phyloP scores from a whole-genome alignment of 805 yeast species.

The Ogataea polymorpha region DNA sequence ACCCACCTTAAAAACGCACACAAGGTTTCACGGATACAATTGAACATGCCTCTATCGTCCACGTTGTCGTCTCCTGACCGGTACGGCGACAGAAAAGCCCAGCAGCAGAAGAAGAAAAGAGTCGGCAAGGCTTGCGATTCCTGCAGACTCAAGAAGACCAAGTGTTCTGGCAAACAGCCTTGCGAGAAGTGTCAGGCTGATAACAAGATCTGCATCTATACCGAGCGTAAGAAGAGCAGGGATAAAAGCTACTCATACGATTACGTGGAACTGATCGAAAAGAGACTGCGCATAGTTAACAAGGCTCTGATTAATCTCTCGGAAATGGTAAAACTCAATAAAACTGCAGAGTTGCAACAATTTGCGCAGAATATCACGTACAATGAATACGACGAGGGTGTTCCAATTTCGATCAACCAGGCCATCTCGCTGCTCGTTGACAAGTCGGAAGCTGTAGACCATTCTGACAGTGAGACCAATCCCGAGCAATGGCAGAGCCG shows the following conservation, averaged over 20 bases:
- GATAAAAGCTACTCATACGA: conserved; percentile 59
- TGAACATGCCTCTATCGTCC: conserved; percentile 1
- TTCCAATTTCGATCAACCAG: conserved; percentile 42
- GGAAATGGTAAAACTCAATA: conserved; percentile 24
- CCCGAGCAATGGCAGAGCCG: neutral
- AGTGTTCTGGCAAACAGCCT: conserved; percentile 62
- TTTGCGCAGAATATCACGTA: conserved; percentile 17
- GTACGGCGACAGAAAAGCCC: conserved; percentile 8
- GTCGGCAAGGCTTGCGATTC: conserved; percentile 66
- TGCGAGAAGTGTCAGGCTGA: conserved; percentile 54
- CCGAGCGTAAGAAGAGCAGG: conserved; percentile 50
- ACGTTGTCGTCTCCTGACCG: conserved; percentile 12
- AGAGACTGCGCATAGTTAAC: conserved; percentile 50
- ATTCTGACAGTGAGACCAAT: conserved; percentile 34
- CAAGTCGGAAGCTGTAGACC: conserved; percentile 37
- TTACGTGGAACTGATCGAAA: conserved; percentile 61
- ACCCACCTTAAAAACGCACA: neutral
- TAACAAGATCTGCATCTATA: conserved; percentile 57
- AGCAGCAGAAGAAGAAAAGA: conserved; percentile 40
- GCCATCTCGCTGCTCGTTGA: conserved; percentile 42
- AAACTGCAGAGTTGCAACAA: conserved; percentile 8
- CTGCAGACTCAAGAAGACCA: conserved; percentile 60
- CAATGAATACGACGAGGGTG: conserved; percentile 17
- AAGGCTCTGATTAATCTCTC: conserved; percentile 44
- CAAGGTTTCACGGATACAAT: neutral